Evolutionary conservation across 139 green algal genomes (phyloP).

Genomic region (Gonium pectorale): DNA sequence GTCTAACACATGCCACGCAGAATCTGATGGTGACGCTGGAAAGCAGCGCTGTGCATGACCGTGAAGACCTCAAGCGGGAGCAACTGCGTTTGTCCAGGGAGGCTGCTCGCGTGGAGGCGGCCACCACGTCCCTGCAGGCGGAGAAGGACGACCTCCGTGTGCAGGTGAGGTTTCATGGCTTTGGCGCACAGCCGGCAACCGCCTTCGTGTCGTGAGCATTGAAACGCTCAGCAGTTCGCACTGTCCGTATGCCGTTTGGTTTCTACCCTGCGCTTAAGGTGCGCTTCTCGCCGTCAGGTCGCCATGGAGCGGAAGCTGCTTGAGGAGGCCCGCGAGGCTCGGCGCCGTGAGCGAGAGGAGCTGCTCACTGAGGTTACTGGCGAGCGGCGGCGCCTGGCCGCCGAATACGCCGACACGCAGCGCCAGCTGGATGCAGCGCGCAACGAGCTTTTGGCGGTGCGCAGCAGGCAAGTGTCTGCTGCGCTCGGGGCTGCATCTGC

Average conservation of each 20-base stretch:
- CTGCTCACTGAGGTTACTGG: conserved; percentile 53
- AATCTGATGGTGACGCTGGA: conserved; percentile 55
- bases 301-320: conserved; percentile 56
- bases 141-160: too few relatives aligned
- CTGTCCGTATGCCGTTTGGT: too few relatives aligned
- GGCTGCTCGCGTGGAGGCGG: conserved; percentile 60
- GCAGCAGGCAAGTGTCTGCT: conserved; percentile 42
- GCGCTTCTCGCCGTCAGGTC: neutral
- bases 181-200: too few relatives aligned
- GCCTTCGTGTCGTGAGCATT: too few relatives aligned
- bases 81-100: conserved; percentile 51
- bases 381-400: conserved; percentile 45
- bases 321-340: conserved; percentile 59
- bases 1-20: conserved; percentile 11
- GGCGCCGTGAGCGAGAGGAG: conserved; percentile 57
- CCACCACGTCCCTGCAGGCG: conserved; percentile 47
- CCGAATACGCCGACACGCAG: conserved; percentile 52
- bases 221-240: too few relatives aligned
- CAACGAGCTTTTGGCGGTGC: conserved; percentile 56
- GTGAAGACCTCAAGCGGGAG: conserved; percentile 61
- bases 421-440: conserved; percentile 52
- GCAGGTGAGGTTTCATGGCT: too few relatives aligned
- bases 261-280: too few relatives aligned
- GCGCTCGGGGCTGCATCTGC: too few relatives aligned
- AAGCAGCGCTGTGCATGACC: conserved; percentile 38